phyloP scores from a whole-genome alignment of 306 rosid genomes.

The Cotoneaster glaucophyllus region DNA sequence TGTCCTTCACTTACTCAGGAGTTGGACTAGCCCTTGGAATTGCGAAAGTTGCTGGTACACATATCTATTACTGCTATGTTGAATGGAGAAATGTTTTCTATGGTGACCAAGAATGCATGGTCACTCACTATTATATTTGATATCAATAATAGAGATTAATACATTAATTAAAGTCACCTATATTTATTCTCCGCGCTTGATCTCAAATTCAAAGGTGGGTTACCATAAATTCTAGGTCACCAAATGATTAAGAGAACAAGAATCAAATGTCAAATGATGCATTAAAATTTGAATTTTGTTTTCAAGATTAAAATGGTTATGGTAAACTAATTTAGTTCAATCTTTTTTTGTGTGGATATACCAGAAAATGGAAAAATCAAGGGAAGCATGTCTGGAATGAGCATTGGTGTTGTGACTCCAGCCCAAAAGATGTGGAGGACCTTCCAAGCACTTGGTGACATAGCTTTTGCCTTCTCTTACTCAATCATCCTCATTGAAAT shows the following conservation, averaged over 20 bases:
- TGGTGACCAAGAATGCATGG: neutral
- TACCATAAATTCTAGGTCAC: neutral
- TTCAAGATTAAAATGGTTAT: neutral
- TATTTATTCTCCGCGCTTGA: neutral
- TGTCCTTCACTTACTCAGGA: slow-evolving; percentile 25
- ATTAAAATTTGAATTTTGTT: neutral
- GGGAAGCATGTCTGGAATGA: slow-evolving; percentile 61
- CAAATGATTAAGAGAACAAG: neutral
- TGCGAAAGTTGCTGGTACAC: slow-evolving; percentile 19
- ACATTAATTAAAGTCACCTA: neutral
- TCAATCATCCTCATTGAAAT: slow-evolving; percentile 79
- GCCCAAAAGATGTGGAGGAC: slow-evolving; percentile 64
- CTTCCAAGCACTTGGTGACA: slow-evolving; percentile 79
- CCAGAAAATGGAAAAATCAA: slow-evolving; percentile 36
- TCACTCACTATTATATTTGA: neutral
- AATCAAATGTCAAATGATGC: neutral
- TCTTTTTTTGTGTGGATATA: neutral
- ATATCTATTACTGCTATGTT: neutral
- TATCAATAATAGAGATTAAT: neutral
- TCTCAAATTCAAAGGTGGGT: neutral
- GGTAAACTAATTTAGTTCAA: neutral
- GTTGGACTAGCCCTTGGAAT: slow-evolving; percentile 25
- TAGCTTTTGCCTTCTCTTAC: slow-evolving; percentile 87
- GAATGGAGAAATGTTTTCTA: neutral
- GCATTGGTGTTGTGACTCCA: slow-evolving; percentile 49